A percentile compares a stretch with the other conserved stretches of the same genome.
These are phyloP conservation scores for Saururus chinensis DNA, from an alignment of 164 flowering plant genomes.

Conservation along the genomic window DNA sequence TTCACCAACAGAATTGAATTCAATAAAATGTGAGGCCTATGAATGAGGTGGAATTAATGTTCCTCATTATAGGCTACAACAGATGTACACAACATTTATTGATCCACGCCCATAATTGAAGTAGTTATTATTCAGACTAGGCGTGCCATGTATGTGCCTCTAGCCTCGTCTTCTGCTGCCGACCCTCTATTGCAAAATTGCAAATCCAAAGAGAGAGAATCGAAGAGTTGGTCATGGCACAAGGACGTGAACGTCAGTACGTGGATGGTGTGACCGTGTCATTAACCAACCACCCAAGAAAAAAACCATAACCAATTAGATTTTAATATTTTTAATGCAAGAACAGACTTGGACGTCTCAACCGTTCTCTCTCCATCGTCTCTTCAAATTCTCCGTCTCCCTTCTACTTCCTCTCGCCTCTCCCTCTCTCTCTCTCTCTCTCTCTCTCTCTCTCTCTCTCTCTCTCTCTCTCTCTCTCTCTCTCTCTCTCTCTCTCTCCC, in stretches of 20 bases:
- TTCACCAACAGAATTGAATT: too few species aligned
- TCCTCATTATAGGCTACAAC: too few species aligned
- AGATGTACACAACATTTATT: too few species aligned
- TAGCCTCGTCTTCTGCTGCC: not conserved
- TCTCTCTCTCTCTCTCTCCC: not conserved
- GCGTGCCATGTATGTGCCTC: too few species aligned
- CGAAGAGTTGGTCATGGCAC: not conserved
- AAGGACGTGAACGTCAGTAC: not conserved
- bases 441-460: not conserved
- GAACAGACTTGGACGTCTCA: constrained; percentile 31
- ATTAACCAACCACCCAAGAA: constrained; percentile 22
- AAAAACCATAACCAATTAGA: constrained; percentile 1
- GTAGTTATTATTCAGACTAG: too few species aligned
- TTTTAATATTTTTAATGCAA: not conserved
- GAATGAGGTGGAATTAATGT: too few species aligned
- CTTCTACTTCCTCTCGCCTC: not conserved
- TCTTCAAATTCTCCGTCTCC: not conserved
- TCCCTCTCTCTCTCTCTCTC: not conserved
- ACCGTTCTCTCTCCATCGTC: constrained; percentile 18
- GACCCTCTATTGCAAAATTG: constrained; percentile 11
- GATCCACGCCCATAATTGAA: too few species aligned
- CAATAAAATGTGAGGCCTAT: too few species aligned
- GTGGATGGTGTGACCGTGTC: constrained; percentile 7
- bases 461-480: not conserved
- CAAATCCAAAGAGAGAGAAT: not conserved